phyloP scores from a whole-genome alignment of 352 stramenopile genomes.

The Nothophytophthora sp. region DNA sequence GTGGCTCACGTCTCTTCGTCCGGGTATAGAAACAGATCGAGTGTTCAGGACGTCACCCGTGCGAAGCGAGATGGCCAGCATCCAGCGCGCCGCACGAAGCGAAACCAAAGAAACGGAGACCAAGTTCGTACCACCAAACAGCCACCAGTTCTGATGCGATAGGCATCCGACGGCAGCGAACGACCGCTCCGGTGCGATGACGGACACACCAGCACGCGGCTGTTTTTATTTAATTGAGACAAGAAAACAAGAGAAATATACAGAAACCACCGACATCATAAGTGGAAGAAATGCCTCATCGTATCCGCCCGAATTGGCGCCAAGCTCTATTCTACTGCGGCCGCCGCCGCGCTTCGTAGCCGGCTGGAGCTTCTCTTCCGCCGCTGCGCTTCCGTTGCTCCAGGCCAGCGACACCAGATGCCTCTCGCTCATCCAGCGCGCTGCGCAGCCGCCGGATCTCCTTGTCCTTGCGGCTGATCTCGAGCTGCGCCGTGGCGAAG shows the following conservation, averaged over 20 bases:
- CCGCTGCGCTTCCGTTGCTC: no score
- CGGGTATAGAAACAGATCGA: slow-evolving; percentile 31
- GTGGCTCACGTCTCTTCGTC: slow-evolving; percentile 20
- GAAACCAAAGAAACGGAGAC: slow-evolving; percentile 20
- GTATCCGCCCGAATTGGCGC: no score
- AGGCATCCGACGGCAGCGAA: slow-evolving; percentile 39
- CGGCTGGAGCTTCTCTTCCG: no score
- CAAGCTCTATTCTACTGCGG: no score
- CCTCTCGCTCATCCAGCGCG: slow-evolving; percentile 31
- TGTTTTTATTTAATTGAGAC: slow-evolving; percentile 45
- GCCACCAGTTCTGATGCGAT: slow-evolving; percentile 38
- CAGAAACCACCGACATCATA: slow-evolving; percentile 12
- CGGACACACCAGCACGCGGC: slow-evolving; percentile 30
- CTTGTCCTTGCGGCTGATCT: slow-evolving; percentile 78
- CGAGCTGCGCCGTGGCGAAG: slow-evolving; percentile 72
- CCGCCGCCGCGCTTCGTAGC: no score
- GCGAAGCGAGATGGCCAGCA: slow-evolving; percentile 10
- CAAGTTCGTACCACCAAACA: slow-evolving; percentile 39
- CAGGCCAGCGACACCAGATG: neutral
- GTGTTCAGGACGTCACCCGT: slow-evolving; percentile 25
- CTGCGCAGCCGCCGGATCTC: slow-evolving; percentile 73
- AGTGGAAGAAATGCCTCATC: no score
- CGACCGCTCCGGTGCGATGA: slow-evolving; percentile 34
- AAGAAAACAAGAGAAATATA: slow-evolving; percentile 22
- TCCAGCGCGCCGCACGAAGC: slow-evolving; percentile 13